Evolutionary conservation across 1,139 yeast species (phyloP), one percentile per base, ranked within the genome.

Genomic region (Diutina mesorugosa): DNA sequence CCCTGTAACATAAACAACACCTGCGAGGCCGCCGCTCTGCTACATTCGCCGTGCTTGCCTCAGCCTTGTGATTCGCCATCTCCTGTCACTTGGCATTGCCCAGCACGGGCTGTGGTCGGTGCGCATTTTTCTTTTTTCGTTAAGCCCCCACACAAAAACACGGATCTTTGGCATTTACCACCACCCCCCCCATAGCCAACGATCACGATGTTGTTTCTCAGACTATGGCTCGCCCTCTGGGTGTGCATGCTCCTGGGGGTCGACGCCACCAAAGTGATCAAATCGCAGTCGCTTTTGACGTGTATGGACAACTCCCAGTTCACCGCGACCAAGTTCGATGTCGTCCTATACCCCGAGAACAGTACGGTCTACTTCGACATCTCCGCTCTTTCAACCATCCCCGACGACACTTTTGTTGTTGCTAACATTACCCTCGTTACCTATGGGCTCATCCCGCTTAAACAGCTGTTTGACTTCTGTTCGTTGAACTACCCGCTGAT

Each of bases 381-480:
- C 46, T 79, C 83, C 57, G 97, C 97, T 35, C 77, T 87, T 32
- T 87, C 97, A 8, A 85, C 91, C 45, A 82, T 95, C 60, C 41
- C 30, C 30, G 80, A 84, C 58, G 35, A 41, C 32, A 91, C 87
- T 55, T 79, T 87, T 55, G 82, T 91, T 58, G 74, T 79, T 3
- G 95, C 95, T 16, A 73, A 81, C 56, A 72, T 85, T 54, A 77
- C 81, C 56, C 72, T 93, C 57, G 81, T 87, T 61, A 91, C 90
- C 3, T 93, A 95, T 67, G 99, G 99, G n/a, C 71, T 91, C 60
- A 80, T 79, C 56, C 78, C 85, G 14, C 69, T 89, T 58, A 72
- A 78, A 57, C 75, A 74, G 62, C 72, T 78, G 32, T 65, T 91
- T 55, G 72, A 83, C 56, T 79, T 90, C 54, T 93, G 99, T 74